Evolutionary conservation across 176 grass and related monocot species (phyloP).

Genomic region (Avena eriantha): DNA sequence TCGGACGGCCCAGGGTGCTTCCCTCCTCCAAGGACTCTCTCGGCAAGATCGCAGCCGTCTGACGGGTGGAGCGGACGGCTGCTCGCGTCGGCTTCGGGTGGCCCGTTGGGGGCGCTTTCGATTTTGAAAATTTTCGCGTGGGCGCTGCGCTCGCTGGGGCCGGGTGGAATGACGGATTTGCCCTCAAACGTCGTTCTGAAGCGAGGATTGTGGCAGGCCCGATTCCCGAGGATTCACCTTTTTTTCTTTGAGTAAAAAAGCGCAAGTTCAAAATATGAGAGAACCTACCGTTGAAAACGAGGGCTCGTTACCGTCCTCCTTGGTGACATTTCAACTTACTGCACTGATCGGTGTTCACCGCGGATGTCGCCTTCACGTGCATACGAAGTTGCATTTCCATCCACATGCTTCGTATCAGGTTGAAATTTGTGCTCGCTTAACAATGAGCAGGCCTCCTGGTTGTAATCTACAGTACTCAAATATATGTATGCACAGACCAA

Average conservation of each 20-base stretch:
- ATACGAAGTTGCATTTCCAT: not conserved
- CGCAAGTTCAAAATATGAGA: not conserved
- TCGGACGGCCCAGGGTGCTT: conserved; percentile 17
- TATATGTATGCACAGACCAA: too few species aligned
- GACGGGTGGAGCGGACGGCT: conserved; percentile 22
- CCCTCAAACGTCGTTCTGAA: not conserved
- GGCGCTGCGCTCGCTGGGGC: not conserved
- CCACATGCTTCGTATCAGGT: not conserved
- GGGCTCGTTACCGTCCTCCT: not conserved
- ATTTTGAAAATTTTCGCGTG: conserved; percentile 47
- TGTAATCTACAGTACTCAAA: too few species aligned
- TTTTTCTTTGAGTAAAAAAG: not conserved
- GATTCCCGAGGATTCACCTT: not conserved
- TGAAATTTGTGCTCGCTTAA: not conserved
- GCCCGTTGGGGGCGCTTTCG: conserved; percentile 20
- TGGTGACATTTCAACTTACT: not conserved
- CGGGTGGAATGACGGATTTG: not conserved
- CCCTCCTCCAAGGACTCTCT: not conserved
- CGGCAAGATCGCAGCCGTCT: not conserved
- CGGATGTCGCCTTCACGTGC: not conserved
- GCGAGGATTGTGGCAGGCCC: not conserved
- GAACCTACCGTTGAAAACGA: not conserved
- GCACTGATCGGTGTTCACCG: not conserved
- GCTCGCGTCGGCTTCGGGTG: not conserved
- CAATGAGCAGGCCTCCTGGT: too few species aligned